Base-by-base conservation (phyloP, 2,329 filamentous ascomycete genomes). In the Aspergillus melleus region DNA sequence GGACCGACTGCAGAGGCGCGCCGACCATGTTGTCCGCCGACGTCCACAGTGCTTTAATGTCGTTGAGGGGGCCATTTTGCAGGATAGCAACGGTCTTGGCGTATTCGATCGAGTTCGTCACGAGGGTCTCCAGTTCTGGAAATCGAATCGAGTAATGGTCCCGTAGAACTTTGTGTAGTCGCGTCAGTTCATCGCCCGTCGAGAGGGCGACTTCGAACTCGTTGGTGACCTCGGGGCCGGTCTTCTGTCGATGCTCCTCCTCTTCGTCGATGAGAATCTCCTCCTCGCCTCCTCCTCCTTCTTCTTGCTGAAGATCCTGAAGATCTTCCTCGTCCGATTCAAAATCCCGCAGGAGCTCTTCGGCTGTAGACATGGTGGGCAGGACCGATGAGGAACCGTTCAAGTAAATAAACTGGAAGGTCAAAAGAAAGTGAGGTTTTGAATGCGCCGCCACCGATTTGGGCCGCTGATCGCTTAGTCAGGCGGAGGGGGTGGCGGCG, bases 241-340 rank as follows among this genome's bases (percentile, higher is more conserved):
- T 88, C 84, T 61, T 88, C 86, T 78, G 78, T 50, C 79, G 76
- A 49, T 81, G 81, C 19, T 74, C 76, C 78, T 83, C 83, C 52
- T 83, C 82, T 55, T 84, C 82, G 58, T 84, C 81, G 53, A 82
- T 83, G 26, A 29, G 26, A 53, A 83, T 81, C 51, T 83, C 81
- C 32, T 86, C 81, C 39, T 54, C 86, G 90, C 6, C 88, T 91
- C 73, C 95, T 88, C 24, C 24, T 24, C 92, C 6, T 90, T 91
- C 72, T 96, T 72, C 70, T 51, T 72, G 68, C 70, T 92, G 92
- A 65, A 96, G 95, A 74, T 96, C 92, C 71, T 95, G 91, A 11
- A 99, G 85, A 75, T 98, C 94, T 71, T 98, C 93, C 63, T 91
- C 94, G 49, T 92, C 96, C 74, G 94, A 92, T 92, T 97, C 96